Evolutionary conservation across 352 stramenopile species (phyloP).

Genomic region (Phytophthora pseudosyringae): DNA sequence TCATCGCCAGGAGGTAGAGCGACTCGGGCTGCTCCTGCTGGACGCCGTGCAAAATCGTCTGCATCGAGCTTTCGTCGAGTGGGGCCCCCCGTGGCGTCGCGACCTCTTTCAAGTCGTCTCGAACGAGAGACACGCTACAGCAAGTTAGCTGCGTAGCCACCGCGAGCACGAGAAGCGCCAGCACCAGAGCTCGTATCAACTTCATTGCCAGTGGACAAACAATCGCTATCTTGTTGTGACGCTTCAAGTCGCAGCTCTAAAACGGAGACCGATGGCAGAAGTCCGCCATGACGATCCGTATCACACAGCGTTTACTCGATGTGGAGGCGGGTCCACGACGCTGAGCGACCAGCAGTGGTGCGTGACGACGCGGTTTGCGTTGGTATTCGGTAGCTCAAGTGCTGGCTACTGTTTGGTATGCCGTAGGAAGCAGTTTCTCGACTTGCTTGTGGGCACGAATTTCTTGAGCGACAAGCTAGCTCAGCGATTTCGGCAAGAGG

Average conservation of each 20-base stretch:
- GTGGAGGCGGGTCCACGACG: background rate
- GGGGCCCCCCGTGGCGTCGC: slow-evolving; percentile 19
- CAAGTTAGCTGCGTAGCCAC: background rate
- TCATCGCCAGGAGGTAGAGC: slow-evolving; percentile 57
- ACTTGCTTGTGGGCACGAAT: slow-evolving; percentile 3
- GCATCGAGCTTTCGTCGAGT: slow-evolving; percentile 38
- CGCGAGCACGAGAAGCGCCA: slow-evolving; percentile 18
- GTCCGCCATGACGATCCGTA: slow-evolving; percentile 1
- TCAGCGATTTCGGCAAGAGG: background rate
- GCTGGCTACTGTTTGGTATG: background rate
- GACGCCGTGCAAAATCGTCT: slow-evolving; percentile 43
- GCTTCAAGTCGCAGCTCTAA: background rate
- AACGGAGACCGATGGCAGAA: background rate
- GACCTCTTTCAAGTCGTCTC: slow-evolving; percentile 33
- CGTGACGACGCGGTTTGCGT: background rate
- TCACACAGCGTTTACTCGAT: background rate
- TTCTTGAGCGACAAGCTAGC: background rate
- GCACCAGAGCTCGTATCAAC: background rate
- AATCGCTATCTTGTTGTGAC: background rate
- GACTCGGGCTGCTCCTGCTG: slow-evolving; percentile 47
- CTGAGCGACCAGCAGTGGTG: slow-evolving; percentile 8
- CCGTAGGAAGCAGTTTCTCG: slow-evolving; percentile 9
- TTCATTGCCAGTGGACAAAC: slow-evolving; percentile 7
- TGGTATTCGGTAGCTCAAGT: background rate
- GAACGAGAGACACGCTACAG: slow-evolving; percentile 19